Conservation (phyloP, 208 protist species). For the Leishmania turanica region DNA sequence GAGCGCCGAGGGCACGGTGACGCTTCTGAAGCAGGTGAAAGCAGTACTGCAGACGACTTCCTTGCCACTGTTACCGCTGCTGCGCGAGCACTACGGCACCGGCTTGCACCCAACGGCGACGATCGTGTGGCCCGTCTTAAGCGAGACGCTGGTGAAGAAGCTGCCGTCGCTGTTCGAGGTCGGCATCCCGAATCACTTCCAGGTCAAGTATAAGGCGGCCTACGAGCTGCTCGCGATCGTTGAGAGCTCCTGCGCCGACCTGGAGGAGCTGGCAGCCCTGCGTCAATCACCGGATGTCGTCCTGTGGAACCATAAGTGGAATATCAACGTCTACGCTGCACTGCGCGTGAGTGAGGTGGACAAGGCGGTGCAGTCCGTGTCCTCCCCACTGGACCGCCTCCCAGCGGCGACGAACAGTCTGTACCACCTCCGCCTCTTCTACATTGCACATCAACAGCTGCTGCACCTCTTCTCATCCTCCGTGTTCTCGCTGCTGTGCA, state of each 20-base stretch:
- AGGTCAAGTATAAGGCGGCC: conserved; percentile 64
- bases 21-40: conserved; percentile 56
- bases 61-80: conserved; percentile 54
- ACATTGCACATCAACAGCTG: conserved; percentile 34
- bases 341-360: conserved; percentile 65
- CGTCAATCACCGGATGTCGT: conserved; percentile 66
- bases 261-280: conserved; percentile 59
- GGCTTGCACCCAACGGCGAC: conserved; percentile 48
- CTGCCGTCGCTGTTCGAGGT: conserved; percentile 78
- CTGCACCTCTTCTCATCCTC: conserved; percentile 29
- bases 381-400: conserved; percentile 27
- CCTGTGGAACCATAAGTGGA: conserved; percentile 89
- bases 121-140: conserved; percentile 83
- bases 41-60: conserved; percentile 37
- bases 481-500: conserved; percentile 28
- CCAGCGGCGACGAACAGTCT: conserved; percentile 7
- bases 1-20: conserved; percentile 55
- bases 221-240: conserved; percentile 62
- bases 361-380: conserved; percentile 34
- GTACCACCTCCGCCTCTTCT: conserved; percentile 31
- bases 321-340: conserved; percentile 84
- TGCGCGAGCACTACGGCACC: conserved; percentile 47
- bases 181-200: conserved; percentile 79
- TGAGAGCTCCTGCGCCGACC: conserved; percentile 53
- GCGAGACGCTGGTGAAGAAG: conserved; percentile 78